These are phyloP conservation scores for Aspergillus kassunensis DNA, from an alignment of 495 filamentous ascomycete genomes.

Conservation along the genomic window DNA sequence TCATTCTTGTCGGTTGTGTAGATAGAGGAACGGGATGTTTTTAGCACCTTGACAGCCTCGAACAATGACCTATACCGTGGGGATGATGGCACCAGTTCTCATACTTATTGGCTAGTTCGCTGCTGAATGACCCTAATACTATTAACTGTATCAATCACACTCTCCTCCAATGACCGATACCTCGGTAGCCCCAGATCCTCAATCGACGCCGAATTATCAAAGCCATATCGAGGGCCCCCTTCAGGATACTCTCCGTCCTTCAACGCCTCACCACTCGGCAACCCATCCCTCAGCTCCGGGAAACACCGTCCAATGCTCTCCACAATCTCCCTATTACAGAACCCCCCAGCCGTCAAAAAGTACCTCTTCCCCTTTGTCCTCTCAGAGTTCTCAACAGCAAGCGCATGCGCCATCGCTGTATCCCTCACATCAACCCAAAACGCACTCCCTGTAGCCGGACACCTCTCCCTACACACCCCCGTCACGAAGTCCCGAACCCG, in stretches of 20 bases:
- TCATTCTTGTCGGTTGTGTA: no score
- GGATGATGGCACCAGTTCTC: neutral
- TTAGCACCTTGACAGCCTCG: no score
- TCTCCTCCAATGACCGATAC: constrained; percentile 43
- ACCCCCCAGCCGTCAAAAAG: constrained; percentile 52
- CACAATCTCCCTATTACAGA: constrained; percentile 52
- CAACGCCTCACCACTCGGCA: constrained; percentile 39
- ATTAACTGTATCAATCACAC: constrained; percentile 44
- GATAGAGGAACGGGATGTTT: no score
- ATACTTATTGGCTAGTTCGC: neutral
- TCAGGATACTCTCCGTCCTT: constrained; percentile 36
- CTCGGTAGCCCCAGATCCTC: constrained; percentile 45
- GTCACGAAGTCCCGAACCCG: constrained; percentile 44
- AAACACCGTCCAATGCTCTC: constrained; percentile 56
- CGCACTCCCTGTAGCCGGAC: constrained; percentile 46
- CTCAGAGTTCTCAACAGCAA: constrained; percentile 52
- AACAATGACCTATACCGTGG: no score
- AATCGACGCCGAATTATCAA: constrained; percentile 39
- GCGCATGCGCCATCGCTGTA: constrained; percentile 55
- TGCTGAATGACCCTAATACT: neutral
- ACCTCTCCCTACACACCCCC: constrained; percentile 47
- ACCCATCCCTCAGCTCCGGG: constrained; percentile 48
- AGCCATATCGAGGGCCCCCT: constrained; percentile 30
- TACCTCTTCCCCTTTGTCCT: constrained; percentile 45
- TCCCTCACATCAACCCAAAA: constrained; percentile 57